Base-by-base conservation (phyloP, 208 protist species). In the Porcisia hertigi region DNA sequence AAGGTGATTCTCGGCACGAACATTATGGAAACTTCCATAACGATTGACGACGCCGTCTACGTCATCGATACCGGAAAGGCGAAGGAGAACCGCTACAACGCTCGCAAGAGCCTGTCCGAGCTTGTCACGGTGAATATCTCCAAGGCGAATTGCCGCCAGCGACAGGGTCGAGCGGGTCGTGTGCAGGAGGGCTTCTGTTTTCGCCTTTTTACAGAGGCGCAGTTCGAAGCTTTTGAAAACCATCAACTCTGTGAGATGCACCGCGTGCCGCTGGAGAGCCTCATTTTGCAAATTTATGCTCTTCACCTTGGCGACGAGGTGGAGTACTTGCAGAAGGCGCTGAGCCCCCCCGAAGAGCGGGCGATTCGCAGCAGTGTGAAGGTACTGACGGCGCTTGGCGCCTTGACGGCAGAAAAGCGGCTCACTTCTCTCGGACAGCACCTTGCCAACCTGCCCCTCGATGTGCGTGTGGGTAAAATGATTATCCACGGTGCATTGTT, bases 11-110 rank as follows among this genome's bases (percentile, higher is more conserved):
- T 99, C 7, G 90, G 94, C 52, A 99, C 98, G 8, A 99, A 99
- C 86, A 99, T 99, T 76, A 98, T 98, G 79, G 98, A 99, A 77
- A 99, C 98, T 1, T 98, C 94, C 57, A 95, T 99, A 69, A 99
- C 99, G 43, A 99, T 99, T 77, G 97, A 99, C 71, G 98, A 99
- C 85, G 94, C 93, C 45, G 94, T 98, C 30, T 98, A 96, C 47
- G 98, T 99, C 1, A 98, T 99, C 45, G 98, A 99, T 88, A 96
- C 88, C 45, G 98, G 99, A 62, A 95, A 97, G 69, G 84, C 90
- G 3, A 99, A 99, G 85, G 96, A 99, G 83, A 98, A 94, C 84
- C 90, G 91, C 71, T 98, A 98, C 83, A 91, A 97, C 71, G 88
- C 94, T 0, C 78, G 80, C 39, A 93, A 92, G 75, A 91, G 91